Conservation (phyloP, 1,284 basidiomycete genomes). For the Ceratobasidium sp. region DNA sequence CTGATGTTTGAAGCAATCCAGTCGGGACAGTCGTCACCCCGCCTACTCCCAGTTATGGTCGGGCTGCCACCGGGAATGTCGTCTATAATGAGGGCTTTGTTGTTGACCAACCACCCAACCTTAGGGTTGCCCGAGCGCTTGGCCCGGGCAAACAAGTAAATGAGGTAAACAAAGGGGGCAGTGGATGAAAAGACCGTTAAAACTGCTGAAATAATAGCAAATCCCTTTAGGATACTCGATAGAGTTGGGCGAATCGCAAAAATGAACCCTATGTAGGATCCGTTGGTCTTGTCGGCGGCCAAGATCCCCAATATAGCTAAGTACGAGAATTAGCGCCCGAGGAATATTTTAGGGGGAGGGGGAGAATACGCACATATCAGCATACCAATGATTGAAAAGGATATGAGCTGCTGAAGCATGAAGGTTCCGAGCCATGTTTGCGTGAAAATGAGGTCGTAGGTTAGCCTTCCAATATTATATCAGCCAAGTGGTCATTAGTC, state of each 20-base stretch:
- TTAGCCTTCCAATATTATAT: neutral
- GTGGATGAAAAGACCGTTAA: neutral
- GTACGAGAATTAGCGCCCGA: neutral
- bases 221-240: neutral
- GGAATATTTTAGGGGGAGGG: neutral
- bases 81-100: slow-evolving; percentile 2
- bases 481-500: neutral
- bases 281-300: neutral
- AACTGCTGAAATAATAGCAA: neutral
- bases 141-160: neutral
- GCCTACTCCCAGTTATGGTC: neutral
- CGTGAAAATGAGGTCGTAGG: neutral
- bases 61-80: neutral
- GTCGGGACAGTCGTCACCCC: neutral
- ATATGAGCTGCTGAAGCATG: neutral
- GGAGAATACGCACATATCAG: neutral
- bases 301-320: neutral
- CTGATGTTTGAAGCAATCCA: neutral
- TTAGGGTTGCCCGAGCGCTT: neutral
- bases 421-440: slow-evolving; percentile 10
- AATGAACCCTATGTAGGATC: neutral
- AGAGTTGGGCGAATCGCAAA: neutral
- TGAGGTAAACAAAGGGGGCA: neutral
- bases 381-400: neutral
- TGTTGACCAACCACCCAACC: slow-evolving; percentile 18